Percentiles rank a stretch among this genome's conserved stretches.
phyloP scores from a whole-genome alignment of 2,329 filamentous ascomycete species.

The Aspergillus sp. region DNA sequence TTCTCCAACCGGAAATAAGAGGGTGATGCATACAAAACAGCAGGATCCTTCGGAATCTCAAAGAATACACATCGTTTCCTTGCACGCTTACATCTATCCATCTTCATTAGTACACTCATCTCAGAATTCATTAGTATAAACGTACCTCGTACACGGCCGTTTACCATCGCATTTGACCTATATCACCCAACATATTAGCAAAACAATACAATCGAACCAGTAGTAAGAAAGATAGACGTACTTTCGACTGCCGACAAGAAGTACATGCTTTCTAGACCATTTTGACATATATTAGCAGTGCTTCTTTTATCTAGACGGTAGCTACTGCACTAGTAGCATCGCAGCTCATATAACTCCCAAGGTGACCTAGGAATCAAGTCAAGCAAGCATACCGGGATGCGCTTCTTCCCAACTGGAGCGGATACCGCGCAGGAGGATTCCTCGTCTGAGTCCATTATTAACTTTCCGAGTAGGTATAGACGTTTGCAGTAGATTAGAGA shows the following conservation, averaged over 20 bases:
- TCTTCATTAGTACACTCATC: background rate
- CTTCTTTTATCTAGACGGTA: no score
- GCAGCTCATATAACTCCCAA: no score
- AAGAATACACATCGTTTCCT: slow-evolving; percentile 42
- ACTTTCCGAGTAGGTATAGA: background rate
- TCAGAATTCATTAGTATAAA: background rate
- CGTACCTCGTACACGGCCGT: slow-evolving; percentile 38
- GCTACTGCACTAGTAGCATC: no score
- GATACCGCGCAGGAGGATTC: slow-evolving; percentile 22
- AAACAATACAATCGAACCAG: background rate
- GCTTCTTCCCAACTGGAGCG: slow-evolving; percentile 34
- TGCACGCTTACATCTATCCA: slow-evolving; percentile 33
- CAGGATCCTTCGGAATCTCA: slow-evolving; percentile 35
- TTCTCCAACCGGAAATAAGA: background rate
- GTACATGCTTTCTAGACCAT: slow-evolving; percentile 38
- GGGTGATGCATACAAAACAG: slow-evolving; percentile 23
- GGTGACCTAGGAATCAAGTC: no score
- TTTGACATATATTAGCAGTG: no score
- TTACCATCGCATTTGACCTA: slow-evolving; percentile 42
- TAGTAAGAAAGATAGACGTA: slow-evolving; percentile 9
- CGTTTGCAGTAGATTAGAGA: no score
- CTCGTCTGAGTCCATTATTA: slow-evolving; percentile 26
- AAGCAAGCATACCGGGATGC: slow-evolving; percentile 33
- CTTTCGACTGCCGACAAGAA: slow-evolving; percentile 42
- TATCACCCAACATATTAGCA: background rate